Evolutionary conservation across 192 early-diverging fungal species (phyloP).

Genomic region (Endogone sp.): DNA sequence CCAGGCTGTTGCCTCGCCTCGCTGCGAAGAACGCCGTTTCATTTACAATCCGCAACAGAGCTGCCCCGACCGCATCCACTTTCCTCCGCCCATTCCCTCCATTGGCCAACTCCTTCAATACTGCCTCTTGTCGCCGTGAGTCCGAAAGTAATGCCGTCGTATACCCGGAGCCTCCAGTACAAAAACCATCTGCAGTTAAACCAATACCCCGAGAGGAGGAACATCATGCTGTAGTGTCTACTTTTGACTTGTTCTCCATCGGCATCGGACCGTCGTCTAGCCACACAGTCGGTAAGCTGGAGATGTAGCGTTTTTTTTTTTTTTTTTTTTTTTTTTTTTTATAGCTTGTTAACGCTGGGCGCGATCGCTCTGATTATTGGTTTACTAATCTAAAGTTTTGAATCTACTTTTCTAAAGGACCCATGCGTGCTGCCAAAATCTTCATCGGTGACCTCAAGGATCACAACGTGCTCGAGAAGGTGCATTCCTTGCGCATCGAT

Average conservation of each 20-base stretch:
- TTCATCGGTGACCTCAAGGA: conserved; percentile 84
- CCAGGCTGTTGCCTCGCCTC: no score
- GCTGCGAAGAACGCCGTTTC: no score
- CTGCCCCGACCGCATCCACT: background rate
- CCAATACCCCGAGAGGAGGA: conserved; percentile 17
- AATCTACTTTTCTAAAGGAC: no score
- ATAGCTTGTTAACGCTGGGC: background rate
- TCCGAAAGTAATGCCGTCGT: background rate
- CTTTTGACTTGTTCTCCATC: conserved; percentile 94
- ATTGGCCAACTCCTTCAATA: background rate
- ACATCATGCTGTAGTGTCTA: conserved; percentile 83
- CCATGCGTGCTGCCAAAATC: conserved; percentile 94
- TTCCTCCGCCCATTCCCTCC: background rate
- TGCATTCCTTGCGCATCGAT: conserved; percentile 46
- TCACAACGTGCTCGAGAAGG: conserved; percentile 58
- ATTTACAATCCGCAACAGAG: no score
- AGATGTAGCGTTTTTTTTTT: no score
- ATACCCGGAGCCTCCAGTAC: background rate
- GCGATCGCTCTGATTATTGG: background rate
- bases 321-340: no score
- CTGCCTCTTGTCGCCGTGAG: background rate
- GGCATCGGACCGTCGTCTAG: conserved; percentile 93
- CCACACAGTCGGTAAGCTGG: conserved; percentile 79
- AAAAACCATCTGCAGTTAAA: background rate
- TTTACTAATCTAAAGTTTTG: background rate